Base-by-base conservation (phyloP, 2,329 filamentous ascomycete genomes). In the Thelonectria discophora region DNA sequence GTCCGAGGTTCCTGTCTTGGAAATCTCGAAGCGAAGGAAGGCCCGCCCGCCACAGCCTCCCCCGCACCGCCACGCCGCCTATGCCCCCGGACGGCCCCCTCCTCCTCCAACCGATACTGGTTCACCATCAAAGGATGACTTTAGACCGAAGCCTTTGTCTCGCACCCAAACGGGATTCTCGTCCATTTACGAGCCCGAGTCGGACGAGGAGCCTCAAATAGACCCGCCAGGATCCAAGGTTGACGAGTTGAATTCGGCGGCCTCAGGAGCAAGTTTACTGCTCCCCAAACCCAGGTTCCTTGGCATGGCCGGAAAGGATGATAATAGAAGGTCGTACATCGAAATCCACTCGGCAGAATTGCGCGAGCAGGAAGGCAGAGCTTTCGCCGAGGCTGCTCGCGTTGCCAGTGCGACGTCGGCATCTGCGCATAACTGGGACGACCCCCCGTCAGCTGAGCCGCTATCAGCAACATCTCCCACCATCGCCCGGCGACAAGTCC, bases 1-100 rank as follows among this genome's bases (percentile, higher is more conserved):
- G 75, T 90, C 90, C 56, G 88, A 91, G 55, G 80, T 85, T 9
- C 91, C 91, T 2, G 86, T 88, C 2, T 81, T 87, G 18, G 90
- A 95, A 73, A 89, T 97, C 56, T 88, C 87, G 5, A 83, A 81
- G 73, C 81, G 79, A 64, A 89, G 84, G 75, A 81, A 71, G 67
- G 55, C 72, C 30, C 78, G 73, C 68, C 77, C 75, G 18, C 76
- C 72, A 18, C 74, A 70, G 13, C 75, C 72, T 60, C 69, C 71
- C 10, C 62, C 69, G 17, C 71, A 72, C 47, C 68, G 65, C 50
- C 67, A 68, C 54, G 48, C 45, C 37, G 58, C 50, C 39, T 52
- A 54, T 46, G 46, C 65, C 13, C 55, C 66, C 37, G 56, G 55
- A 15, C 51, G 63, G 24, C 65, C 63, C 20, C 65, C 69, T 34